Evolutionary conservation across 2,329 filamentous ascomycete species (phyloP), one percentile per base, ranked within the genome.

Genomic region (Fusarium sublunatum): DNA sequence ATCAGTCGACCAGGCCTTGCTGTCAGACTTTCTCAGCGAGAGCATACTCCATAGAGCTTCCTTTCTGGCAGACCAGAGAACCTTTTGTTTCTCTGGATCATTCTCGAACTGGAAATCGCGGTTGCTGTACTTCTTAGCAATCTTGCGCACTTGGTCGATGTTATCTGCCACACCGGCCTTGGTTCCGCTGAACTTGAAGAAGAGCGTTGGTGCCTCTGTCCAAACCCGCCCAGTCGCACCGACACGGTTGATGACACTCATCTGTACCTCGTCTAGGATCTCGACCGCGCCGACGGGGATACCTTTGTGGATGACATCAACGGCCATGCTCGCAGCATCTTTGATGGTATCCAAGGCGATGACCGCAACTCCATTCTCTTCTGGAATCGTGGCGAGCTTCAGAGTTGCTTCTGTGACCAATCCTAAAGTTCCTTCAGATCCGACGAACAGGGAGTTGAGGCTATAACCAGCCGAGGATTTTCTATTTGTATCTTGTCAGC

Each of bases 221-320:
- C 91, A 94, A 31, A 84, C 84, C 5, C 83, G 78, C 6, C 85
- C 83, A 0, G 90, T 92, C 2, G 86, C 86, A 0, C 90, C 89
- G 10, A 88, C 86, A 48, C 86, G 81, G 76, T 95, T 95, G 71
- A 95, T 88, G 0, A 94, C 90, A 58, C 82, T 84, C 91, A 95
- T 95, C 74, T 93, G 91, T 2, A 94, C 89, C 49, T 94, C 91
- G 70, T 94, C 91, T 88, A 95, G 92, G 67, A 95, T 87, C 75
- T 95, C 91, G 84, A 93, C 89, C 2, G 89, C 89, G 1, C 88
- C 89, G 5, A 93, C 83, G 0, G 89, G 90, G 2, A 93, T 81
- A 0, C 89, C 91, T 1, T 86, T 83, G 64, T 90, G 86, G 81
- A 94, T 90, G 10, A 94, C 86, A 47, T 84, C 85, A 2, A 89